These are phyloP conservation scores for Gliomastix tumulicola DNA, from an alignment of 2,329 filamentous ascomycete genomes.

Conservation along the genomic window DNA sequence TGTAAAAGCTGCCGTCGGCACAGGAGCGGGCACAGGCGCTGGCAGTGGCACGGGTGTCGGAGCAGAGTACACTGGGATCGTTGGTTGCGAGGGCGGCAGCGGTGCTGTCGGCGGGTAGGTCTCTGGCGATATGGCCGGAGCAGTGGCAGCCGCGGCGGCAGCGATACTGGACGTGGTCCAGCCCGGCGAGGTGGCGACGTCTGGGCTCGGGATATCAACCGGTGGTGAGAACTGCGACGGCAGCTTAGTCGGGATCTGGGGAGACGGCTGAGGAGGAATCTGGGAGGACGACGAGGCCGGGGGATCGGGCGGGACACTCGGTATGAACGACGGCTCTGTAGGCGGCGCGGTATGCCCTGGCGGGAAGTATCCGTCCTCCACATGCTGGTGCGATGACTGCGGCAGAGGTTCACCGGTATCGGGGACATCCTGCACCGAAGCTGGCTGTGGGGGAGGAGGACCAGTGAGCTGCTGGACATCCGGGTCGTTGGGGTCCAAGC, in stretches of 20 bases:
- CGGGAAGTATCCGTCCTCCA: conserved; percentile 24
- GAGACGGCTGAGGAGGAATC: conserved; percentile 17
- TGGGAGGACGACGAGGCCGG: conserved; percentile 10
- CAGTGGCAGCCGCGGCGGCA: too few species aligned
- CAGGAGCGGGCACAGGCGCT: conserved; percentile 2
- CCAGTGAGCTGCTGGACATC: conserved; percentile 45
- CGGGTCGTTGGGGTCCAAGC: conserved; percentile 57
- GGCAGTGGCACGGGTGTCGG: too few species aligned
- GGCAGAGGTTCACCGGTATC: conserved; percentile 30
- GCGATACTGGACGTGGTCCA: too few species aligned
- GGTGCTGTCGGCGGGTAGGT: too few species aligned
- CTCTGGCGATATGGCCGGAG: too few species aligned
- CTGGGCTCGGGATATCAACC: too few species aligned
- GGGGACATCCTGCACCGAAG: conserved; percentile 45
- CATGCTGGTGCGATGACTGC: too few species aligned
- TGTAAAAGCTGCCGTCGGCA: conserved; percentile 3
- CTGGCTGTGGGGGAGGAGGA: conserved; percentile 33
- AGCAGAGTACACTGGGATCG: too few species aligned
- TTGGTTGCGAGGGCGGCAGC: too few species aligned
- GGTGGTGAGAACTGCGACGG: conserved; percentile 14
- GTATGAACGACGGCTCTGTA: conserved; percentile 10
- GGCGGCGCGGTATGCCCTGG: conserved; percentile 2
- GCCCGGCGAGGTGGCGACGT: too few species aligned
- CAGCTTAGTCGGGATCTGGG: conserved; percentile 15
- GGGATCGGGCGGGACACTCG: conserved; percentile 8